Base-by-base conservation (phyloP, 345 rosid genomes). In the Limnanthes douglasii region DNA sequence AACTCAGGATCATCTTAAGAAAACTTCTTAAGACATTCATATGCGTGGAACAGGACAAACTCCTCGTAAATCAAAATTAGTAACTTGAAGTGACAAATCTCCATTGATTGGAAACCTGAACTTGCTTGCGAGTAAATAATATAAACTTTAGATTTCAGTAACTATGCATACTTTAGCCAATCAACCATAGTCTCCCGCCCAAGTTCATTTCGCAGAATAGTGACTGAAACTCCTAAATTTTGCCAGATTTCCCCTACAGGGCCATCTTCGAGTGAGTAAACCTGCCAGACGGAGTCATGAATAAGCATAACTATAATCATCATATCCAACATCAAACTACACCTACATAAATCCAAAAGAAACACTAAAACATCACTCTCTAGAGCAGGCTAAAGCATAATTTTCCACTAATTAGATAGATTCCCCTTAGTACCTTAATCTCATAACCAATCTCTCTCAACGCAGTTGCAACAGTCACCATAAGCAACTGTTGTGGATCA, bases 371-470 rank as follows among this genome's bases (percentile, higher is more conserved):
- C 30, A 17, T 25, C 19, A 43, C 19, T 15, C 2, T 6, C 43
- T n/a, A n/a, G 9, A 12, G 35, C 5, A 3, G 35, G 16, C 15
- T 3, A 13, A 11, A 31, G 6, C 15, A 31, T 12, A 31, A 31
- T 31, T 13, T 13, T 12, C 15, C 15, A 31, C n/a, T n/a, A 9
- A 31, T 31, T 18, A 31, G 15, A n/a, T n/a, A n/a, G n/a, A n/a
- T n/a, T n/a, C n/a, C n/a, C n/a, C n/a, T n/a, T n/a, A n/a, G n/a
- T 50, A 90, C 98, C 96, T 90, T 78, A 63, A 85, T 51, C 5
- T 53, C 49, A 49, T 85, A 90, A 33, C 96, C 96, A 49, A 73
- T 61, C 64, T 85, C 77, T 54, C 17, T 61, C 68, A 90, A 39
- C 23, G 86, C 75, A 25, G 64, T 53, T 39, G 83, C 79, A 54